phyloP scores from a whole-genome alignment of 2,329 filamentous ascomycete species.

The Pseudopyrenochaeta lycopersici region DNA sequence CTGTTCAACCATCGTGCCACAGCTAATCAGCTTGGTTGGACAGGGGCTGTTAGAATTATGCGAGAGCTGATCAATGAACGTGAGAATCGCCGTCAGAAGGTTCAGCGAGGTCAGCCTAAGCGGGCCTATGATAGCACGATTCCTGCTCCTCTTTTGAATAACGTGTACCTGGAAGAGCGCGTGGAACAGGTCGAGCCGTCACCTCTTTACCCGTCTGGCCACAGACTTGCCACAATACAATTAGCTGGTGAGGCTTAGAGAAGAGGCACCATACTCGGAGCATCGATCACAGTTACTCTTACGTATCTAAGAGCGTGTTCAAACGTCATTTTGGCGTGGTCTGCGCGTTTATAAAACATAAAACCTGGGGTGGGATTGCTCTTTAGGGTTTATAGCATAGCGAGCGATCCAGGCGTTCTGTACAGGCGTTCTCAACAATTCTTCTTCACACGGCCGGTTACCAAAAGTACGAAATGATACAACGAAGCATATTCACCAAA shows the following conservation, averaged over 20 bases:
- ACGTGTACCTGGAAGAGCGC: conserved; percentile 40
- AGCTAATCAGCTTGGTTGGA: conserved; percentile 54
- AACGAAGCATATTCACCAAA: conserved; percentile 39
- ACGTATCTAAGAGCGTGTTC: conserved; percentile 7
- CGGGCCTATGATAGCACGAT: conserved; percentile 24
- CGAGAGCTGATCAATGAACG: conserved; percentile 55
- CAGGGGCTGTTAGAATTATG: conserved; percentile 52
- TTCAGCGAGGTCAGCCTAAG: conserved; percentile 34
- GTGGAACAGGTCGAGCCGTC: conserved; percentile 50
- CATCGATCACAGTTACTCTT: conserved; percentile 1
- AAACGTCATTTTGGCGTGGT: conserved; percentile 13
- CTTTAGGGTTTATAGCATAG: conserved; percentile 46
- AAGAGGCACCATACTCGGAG: conserved; percentile 1
- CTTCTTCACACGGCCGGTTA: conserved; percentile 19
- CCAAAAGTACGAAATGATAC: conserved; percentile 43
- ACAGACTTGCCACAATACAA: conserved; percentile 36
- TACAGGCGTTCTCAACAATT: conserved; percentile 31
- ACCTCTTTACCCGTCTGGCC: conserved; percentile 47
- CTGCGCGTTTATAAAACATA: conserved; percentile 12
- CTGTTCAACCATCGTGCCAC: conserved; percentile 70
- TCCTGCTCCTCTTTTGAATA: conserved; percentile 33
- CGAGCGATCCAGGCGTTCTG: conserved; percentile 44
- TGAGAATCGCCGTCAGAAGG: conserved; percentile 50
- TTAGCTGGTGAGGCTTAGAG: conserved; percentile 13
- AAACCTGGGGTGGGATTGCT: conserved; percentile 26